phyloP scores from a whole-genome alignment of 352 stramenopile species.

The Globisporangium barbulae region DNA sequence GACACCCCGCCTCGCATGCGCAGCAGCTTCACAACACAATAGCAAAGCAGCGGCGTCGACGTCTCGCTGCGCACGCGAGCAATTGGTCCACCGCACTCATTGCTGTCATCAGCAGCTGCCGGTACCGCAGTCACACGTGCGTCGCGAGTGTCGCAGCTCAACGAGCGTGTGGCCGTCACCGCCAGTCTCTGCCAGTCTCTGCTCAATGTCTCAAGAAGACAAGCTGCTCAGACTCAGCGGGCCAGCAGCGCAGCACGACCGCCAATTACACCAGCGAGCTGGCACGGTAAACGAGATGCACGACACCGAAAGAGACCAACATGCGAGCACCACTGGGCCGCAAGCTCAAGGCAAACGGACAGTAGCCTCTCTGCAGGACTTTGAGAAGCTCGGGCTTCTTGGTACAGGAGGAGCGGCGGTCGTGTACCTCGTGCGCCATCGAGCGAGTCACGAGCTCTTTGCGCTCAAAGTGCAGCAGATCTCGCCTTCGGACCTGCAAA shows the following conservation, averaged over 20 bases:
- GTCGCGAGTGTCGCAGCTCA: background rate
- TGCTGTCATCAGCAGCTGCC: background rate
- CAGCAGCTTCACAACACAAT: background rate
- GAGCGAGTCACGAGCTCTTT: constrained; percentile 14
- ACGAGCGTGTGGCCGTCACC: background rate
- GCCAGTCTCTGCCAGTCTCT: background rate
- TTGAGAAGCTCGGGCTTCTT: constrained; percentile 28
- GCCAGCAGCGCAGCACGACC: background rate
- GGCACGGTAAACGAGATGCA: background rate
- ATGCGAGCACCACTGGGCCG: background rate
- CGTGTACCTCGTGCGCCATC: constrained; percentile 32
- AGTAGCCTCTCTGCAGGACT: constrained; percentile 10
- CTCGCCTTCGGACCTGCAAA: constrained; percentile 9
- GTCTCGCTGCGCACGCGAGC: no score
- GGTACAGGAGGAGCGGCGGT: constrained; percentile 25
- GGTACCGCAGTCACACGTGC: background rate
- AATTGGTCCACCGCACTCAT: background rate
- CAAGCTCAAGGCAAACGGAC: background rate
- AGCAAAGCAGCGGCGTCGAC: background rate
- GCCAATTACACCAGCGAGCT: background rate
- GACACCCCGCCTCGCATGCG: no score
- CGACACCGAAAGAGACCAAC: background rate
- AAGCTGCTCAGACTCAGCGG: background rate
- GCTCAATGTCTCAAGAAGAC: background rate
- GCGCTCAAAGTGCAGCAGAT: constrained; percentile 30